Evolutionary conservation across 2,329 filamentous ascomycete genomes (phyloP), one percentile per base, ranked within the genome.

Genomic region (Graphiopsis chlorocephala): DNA sequence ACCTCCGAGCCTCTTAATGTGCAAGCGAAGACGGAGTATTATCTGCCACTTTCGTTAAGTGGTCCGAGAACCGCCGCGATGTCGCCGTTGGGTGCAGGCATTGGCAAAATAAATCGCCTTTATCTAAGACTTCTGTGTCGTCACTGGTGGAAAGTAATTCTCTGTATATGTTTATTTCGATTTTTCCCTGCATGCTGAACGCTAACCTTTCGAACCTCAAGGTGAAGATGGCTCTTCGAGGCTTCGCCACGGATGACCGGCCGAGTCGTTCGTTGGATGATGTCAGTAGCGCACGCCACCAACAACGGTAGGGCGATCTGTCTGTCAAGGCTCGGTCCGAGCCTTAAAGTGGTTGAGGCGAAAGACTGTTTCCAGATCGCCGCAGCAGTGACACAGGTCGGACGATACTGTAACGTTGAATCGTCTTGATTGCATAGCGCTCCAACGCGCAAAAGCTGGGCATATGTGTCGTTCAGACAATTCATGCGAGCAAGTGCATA

Each of bases 51-150:
- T 26, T 5, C 23, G 29, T 28, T 26, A 33, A 31, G 11, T 26
- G 29, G 25, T 38, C 59, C 59, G 59, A 61, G 20, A 53, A 61
- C 25, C 28, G 59, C 59, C 59, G 59, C 45, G 20, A 25, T 61
- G 29, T 26, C 47, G 29, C 59, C 59, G 59, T n/a, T 29, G 35
- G 2, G 26, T 17, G 35, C 56, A 38, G 53, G 29, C 17, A 5
- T 20, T n/a, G 3, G 8, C 10, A 6, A n/a, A 17, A 12, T 26
- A 20, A 31, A 25, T 35, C 33, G 23, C 38, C 38, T 17, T 38
- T n/a, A 3, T 29, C 7, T 20, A 4, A 14, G 8, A n/a, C 23
- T 53, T 8, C 10, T 53, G 17, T 53, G 26, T 10, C 15, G n/a
- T 28, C 25, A 29, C 15, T 10, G 10, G 15, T n/a, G 17, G 38